phyloP scores from a whole-genome alignment of 768 basidiomycete species.

The Cantharellus anzutake region DNA sequence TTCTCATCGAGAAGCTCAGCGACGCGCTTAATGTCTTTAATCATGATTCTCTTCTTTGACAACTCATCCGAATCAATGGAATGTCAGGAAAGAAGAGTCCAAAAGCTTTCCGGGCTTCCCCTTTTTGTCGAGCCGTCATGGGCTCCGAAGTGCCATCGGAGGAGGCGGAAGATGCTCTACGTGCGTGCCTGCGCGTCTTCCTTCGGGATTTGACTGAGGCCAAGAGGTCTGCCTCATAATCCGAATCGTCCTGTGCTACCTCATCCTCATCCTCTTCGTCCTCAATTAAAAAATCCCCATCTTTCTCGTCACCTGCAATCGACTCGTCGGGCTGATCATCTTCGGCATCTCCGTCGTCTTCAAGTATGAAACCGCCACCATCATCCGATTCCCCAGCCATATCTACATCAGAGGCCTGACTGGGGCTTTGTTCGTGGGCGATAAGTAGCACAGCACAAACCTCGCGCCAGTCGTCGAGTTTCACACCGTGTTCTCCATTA shows the following conservation, averaged over 20 bases:
- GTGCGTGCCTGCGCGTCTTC: background rate
- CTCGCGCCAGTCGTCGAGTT: constrained; percentile 55
- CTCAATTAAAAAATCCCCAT: constrained; percentile 11
- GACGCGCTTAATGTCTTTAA: constrained; percentile 44
- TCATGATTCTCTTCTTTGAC: constrained; percentile 33
- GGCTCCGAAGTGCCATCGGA: background rate
- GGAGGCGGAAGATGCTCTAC: background rate
- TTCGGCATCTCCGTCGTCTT: background rate
- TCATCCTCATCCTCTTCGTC: background rate
- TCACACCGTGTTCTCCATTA: constrained; percentile 21
- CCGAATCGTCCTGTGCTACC: background rate
- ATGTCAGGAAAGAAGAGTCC: constrained; percentile 53
- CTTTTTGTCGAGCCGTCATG: constrained; percentile 23
- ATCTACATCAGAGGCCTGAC: background rate
- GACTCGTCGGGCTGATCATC: background rate
- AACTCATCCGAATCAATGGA: constrained; percentile 19
- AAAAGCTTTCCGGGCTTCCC: constrained; percentile 39
- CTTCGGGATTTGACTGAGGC: background rate
- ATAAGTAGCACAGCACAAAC: constrained; percentile 54
- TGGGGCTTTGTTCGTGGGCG: constrained; percentile 17
- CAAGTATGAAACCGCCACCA: background rate
- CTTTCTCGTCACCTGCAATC: constrained; percentile 15
- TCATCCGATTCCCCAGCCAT: background rate
- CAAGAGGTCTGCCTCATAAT: background rate
- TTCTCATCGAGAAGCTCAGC: constrained; percentile 50